Evolutionary conservation across 1,139 yeast genomes (phyloP).

Genomic region (Kodamaea anthophila): DNA sequence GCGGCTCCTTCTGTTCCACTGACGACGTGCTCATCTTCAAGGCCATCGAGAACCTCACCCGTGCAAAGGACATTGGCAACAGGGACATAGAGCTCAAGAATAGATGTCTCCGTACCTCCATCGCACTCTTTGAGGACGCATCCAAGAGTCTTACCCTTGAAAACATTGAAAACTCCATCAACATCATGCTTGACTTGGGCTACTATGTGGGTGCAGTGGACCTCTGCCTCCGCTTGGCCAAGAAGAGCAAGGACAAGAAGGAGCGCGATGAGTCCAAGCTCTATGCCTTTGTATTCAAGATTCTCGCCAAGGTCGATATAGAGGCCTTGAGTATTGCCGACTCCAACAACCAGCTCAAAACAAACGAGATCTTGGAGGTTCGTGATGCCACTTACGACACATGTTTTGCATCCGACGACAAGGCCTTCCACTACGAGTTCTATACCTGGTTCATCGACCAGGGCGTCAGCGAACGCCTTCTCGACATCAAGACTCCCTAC

Average conservation of each 20-base stretch:
- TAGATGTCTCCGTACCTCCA: conserved; percentile 70
- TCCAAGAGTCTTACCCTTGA: conserved; percentile 74
- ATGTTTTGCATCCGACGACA: conserved; percentile 71
- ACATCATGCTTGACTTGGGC: conserved; percentile 69
- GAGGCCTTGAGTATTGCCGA: conserved; percentile 53
- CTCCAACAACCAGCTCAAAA: conserved; percentile 34
- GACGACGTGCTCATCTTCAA: conserved; percentile 91
- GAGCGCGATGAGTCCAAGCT: conserved; percentile 26
- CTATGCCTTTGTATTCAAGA: conserved; percentile 68
- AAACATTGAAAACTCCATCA: conserved; percentile 73
- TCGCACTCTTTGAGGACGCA: conserved; percentile 71
- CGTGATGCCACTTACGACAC: conserved; percentile 71
- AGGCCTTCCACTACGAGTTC: conserved; percentile 79
- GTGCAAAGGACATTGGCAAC: conserved; percentile 71
- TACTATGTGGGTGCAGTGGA: conserved; percentile 84
- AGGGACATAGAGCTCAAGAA: conserved; percentile 65
- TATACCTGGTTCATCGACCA: conserved; percentile 89
- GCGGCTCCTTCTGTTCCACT: conserved; percentile 92
- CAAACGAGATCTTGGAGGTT: conserved; percentile 50
- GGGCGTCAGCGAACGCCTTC: conserved; percentile 68
- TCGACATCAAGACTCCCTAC: conserved; percentile 77
- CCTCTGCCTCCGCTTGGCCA: conserved; percentile 72
- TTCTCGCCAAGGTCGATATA: conserved; percentile 66
- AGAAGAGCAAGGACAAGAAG: conserved; percentile 24
- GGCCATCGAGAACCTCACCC: conserved; percentile 85